Conservation (phyloP, 2,329 filamentous ascomycete genomes). For the Calycina marina region DNA sequence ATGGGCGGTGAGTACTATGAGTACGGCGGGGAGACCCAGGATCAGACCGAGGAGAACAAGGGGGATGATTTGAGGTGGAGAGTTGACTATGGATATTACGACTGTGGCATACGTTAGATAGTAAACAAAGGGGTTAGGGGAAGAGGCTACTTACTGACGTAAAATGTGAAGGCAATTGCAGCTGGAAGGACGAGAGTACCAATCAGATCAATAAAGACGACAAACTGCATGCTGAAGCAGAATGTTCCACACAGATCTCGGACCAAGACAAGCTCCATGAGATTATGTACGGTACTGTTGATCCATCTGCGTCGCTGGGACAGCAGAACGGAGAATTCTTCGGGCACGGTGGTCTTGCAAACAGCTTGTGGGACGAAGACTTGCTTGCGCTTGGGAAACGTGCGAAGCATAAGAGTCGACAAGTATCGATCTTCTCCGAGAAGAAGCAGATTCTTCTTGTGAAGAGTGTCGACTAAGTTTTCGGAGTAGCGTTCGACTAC, state of each 20-base stretch:
- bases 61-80: slow-evolving; percentile 72
- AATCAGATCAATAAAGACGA: slow-evolving; percentile 88
- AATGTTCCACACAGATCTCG: slow-evolving; percentile 95
- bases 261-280: slow-evolving; percentile 94
- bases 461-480: slow-evolving; percentile 94
- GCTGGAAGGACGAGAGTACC: slow-evolving; percentile 91
- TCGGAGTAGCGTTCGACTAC: slow-evolving; percentile 99
- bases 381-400: slow-evolving; percentile 97
- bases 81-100: slow-evolving; percentile 68
- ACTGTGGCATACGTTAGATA: slow-evolving; percentile 35
- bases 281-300: slow-evolving; percentile 96
- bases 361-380: slow-evolving; percentile 97
- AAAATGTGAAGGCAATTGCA: slow-evolving; percentile 93
- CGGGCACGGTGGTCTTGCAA: slow-evolving; percentile 95
- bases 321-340: slow-evolving; percentile 78
- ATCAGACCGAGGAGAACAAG: slow-evolving; percentile 80
- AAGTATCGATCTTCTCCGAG: slow-evolving; percentile 91
- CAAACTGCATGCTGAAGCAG: slow-evolving; percentile 99
- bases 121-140: not conserved
- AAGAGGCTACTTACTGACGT: slow-evolving; percentile 56
- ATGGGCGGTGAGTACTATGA: slow-evolving; percentile 89
- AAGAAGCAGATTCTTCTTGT: slow-evolving; percentile 90
- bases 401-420: slow-evolving; percentile 94
- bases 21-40: slow-evolving; percentile 77
- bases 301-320: slow-evolving; percentile 97